Conservation (phyloP, 768 basidiomycete species). For the Tylopilus plumbeoviolaceoides region DNA sequence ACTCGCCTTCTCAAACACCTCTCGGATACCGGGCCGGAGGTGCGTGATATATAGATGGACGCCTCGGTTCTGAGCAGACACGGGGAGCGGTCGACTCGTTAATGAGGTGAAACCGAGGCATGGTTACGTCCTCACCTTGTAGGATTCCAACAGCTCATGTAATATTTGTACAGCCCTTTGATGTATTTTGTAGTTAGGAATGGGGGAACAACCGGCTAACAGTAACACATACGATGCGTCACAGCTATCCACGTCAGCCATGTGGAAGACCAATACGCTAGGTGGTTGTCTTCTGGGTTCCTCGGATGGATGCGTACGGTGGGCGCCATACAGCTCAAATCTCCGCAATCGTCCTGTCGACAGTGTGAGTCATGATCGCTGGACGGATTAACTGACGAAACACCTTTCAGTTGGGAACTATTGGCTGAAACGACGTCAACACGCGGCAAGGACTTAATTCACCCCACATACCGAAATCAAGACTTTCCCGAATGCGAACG, state of each 20-base stretch:
- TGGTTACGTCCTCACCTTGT: constrained; percentile 46
- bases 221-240: constrained; percentile 78
- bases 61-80: constrained; percentile 34
- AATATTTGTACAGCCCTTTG: constrained; percentile 80
- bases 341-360: constrained; percentile 67
- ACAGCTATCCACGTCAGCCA: constrained; percentile 86
- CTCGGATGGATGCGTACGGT: constrained; percentile 84
- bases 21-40: constrained; percentile 34
- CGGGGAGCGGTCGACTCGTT: background rate
- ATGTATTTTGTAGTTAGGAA: constrained; percentile 6
- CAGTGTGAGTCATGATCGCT: background rate
- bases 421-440: constrained; percentile 55
- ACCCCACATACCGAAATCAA: constrained; percentile 73
- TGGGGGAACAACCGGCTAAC: background rate
- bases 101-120: background rate
- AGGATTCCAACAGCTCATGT: constrained; percentile 72
- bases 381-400: background rate
- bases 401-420: constrained; percentile 88
- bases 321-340: constrained; percentile 83
- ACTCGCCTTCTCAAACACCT: constrained; percentile 42
- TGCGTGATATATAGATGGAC: constrained; percentile 47
- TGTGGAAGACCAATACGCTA: constrained; percentile 81
- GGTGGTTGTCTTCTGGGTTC: constrained; percentile 73
- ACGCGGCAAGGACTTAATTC: background rate
- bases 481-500: constrained; percentile 81